Evolutionary conservation across 2,329 filamentous ascomycete genomes (phyloP).

Genomic region (Ophiostoma pallidulum): DNA sequence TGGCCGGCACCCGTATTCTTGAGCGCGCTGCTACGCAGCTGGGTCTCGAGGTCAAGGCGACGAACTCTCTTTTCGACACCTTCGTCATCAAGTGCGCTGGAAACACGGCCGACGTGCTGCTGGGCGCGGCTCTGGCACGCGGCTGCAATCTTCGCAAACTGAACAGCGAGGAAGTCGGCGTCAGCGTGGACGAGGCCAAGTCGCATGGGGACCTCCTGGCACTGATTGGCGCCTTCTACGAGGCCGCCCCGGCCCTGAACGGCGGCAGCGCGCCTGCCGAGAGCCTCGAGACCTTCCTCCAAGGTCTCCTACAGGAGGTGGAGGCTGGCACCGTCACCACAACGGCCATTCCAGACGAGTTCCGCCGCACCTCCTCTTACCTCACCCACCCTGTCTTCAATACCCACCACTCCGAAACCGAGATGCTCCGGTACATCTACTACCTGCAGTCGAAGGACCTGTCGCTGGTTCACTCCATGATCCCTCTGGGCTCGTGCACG

Average conservation of each 20-base stretch:
- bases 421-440: constrained; percentile 86
- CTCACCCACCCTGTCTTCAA: constrained; percentile 93
- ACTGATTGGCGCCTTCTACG: constrained; percentile 14
- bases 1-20: constrained; percentile 60
- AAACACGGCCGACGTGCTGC: constrained; percentile 35
- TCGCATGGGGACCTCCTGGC: constrained; percentile 21
- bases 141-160: constrained; percentile 49
- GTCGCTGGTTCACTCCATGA: constrained; percentile 94
- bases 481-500: constrained; percentile 89
- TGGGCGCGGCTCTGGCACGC: constrained; percentile 40
- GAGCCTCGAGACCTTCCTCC: constrained; percentile 21
- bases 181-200: constrained; percentile 64
- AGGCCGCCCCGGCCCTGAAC: constrained; percentile 5
- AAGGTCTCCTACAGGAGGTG: constrained; percentile 29
- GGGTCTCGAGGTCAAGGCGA: constrained; percentile 44
- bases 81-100: constrained; percentile 52
- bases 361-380: constrained; percentile 65
- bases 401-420: constrained; percentile 87
- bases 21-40: constrained; percentile 53
- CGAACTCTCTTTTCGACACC: constrained; percentile 56
- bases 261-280: background rate
- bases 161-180: constrained; percentile 45
- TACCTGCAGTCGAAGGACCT: constrained; percentile 91
- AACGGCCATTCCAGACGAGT: constrained; percentile 39
- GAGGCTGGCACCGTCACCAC: constrained; percentile 19